Evolutionary conservation across 1,284 basidiomycete species (phyloP).

Genomic region (Irpex sp.): DNA sequence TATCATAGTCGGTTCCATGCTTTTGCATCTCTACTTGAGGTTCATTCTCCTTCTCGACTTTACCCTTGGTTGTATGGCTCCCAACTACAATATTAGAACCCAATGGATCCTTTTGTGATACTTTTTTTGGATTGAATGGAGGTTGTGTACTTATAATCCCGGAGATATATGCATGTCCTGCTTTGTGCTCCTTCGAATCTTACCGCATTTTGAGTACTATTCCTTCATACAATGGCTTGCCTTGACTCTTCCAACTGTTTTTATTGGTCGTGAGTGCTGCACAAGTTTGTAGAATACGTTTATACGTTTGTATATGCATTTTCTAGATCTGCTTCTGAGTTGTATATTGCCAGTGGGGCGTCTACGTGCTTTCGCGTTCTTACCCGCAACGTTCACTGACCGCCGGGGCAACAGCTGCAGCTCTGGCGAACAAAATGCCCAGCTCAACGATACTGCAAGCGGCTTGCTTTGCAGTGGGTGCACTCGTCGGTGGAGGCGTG

Average conservation of each 20-base stretch:
- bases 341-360: neutral
- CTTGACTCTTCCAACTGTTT: no score
- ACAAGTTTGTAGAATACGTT: no score
- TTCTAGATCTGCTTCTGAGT: no score
- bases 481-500: constrained; percentile 64
- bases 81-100: constrained; percentile 15
- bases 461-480: constrained; percentile 72
- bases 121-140: neutral
- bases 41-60: constrained; percentile 7
- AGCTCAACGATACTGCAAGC: constrained; percentile 49
- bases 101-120: constrained; percentile 12
- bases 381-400: neutral
- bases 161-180: neutral
- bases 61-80: constrained; percentile 17
- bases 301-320: no score
- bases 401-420: neutral
- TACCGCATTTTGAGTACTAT: neutral
- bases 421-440: constrained; percentile 30
- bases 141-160: neutral
- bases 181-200: neutral
- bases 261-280: no score
- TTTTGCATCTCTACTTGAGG: constrained; percentile 16
- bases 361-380: neutral
- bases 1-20: constrained; percentile 16
- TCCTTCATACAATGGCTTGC: neutral